phyloP scores from a whole-genome alignment of 805 yeast species.

The Yarrowia deformans region DNA sequence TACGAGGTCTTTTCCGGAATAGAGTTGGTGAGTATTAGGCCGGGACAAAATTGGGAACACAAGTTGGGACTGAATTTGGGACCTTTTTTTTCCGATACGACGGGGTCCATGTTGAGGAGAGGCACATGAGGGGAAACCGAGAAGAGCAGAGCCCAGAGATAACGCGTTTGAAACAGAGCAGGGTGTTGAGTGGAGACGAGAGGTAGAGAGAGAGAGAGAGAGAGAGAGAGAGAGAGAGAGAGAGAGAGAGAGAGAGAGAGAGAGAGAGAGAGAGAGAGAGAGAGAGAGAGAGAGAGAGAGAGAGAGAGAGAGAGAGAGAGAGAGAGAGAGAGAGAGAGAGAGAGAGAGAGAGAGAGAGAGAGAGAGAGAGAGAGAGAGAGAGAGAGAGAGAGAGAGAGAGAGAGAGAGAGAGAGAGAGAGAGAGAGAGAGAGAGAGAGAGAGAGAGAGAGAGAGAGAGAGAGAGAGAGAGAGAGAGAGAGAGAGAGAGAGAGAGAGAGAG shows the following conservation, averaged over 20 bases:
- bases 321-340: neutral
- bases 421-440: neutral
- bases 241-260: neutral
- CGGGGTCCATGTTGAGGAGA: neutral
- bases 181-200: too few species aligned
- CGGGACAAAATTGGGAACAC: too few species aligned
- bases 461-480: neutral
- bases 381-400: neutral
- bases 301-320: neutral
- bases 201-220: neutral
- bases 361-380: neutral
- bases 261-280: neutral
- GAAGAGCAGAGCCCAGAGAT: neutral
- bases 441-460: neutral
- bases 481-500: neutral
- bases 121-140: neutral
- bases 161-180: neutral
- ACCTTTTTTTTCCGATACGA: too few species aligned
- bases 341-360: neutral
- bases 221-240: neutral
- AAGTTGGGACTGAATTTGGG: neutral
- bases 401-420: neutral
- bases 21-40: slow-evolving; percentile 10
- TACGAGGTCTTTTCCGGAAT: neutral
- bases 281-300: neutral